Evolutionary conservation across 2,329 filamentous ascomycete species (phyloP).

Genomic region (Sclerotinia sclerotiorum): DNA sequence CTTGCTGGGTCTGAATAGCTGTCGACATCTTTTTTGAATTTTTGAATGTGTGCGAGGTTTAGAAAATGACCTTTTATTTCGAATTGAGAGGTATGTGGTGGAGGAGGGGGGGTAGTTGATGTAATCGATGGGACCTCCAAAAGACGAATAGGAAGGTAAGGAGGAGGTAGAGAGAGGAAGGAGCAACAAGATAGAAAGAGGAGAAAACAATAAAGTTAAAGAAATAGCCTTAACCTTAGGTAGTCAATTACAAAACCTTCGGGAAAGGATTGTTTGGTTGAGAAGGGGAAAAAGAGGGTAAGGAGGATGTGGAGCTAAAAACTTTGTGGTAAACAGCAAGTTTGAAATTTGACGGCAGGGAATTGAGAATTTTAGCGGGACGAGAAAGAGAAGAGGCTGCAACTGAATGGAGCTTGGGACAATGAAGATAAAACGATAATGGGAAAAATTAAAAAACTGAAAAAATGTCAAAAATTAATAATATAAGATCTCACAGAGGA

Average conservation of each 20-base stretch:
- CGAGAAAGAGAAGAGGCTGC: background rate
- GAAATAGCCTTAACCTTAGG: slow-evolving; percentile 4
- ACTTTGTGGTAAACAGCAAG: slow-evolving; percentile 21
- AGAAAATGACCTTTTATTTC: background rate
- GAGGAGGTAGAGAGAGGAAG: slow-evolving; percentile 52
- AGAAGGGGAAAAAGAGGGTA: slow-evolving; percentile 8
- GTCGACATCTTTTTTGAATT: slow-evolving; percentile 57
- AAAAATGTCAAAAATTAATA: no score
- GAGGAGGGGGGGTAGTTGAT: slow-evolving; percentile 46
- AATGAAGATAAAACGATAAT: background rate
- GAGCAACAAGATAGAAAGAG: slow-evolving; percentile 39
- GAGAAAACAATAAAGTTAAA: slow-evolving; percentile 32
- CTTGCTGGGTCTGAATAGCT: slow-evolving; percentile 53
- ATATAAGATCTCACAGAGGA: no score
- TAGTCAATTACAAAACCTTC: slow-evolving; percentile 8
- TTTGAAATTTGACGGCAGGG: slow-evolving; percentile 22
- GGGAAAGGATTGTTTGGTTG: slow-evolving; percentile 4
- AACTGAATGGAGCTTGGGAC: background rate
- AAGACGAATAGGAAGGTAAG: slow-evolving; percentile 64
- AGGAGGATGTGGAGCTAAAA: slow-evolving; percentile 23
- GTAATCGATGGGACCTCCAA: slow-evolving; percentile 46
- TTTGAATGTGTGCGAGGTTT: slow-evolving; percentile 46
- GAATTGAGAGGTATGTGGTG: slow-evolving; percentile 54
- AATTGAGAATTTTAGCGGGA: slow-evolving; percentile 21
- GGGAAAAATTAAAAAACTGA: no score